Percentiles rank a stretch among this genome's conserved stretches.
These are phyloP conservation scores for Niebla homalea DNA, from an alignment of 495 filamentous ascomycete genomes.

Conservation along the genomic window DNA sequence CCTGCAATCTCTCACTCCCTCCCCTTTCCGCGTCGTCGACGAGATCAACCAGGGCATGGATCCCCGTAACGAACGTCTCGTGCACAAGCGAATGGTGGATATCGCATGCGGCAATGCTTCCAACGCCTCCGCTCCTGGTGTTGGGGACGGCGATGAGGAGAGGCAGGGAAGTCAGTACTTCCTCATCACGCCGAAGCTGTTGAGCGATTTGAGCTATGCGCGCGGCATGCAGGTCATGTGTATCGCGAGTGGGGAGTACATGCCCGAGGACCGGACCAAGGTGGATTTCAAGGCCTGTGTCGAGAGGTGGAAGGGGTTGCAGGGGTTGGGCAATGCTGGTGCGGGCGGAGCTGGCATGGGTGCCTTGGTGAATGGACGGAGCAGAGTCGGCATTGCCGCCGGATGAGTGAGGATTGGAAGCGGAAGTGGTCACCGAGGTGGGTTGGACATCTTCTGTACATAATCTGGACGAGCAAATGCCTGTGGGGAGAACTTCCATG, in stretches of 20 bases:
- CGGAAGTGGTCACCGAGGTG: too few relatives aligned
- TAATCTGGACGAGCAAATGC: too few relatives aligned
- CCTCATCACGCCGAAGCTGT: conserved; percentile 95
- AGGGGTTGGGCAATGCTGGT: background rate
- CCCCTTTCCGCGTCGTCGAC: conserved; percentile 98
- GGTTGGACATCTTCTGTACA: too few relatives aligned
- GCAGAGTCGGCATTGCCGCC: background rate
- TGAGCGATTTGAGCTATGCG: conserved; percentile 74
- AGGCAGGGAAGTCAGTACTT: conserved; percentile 54
- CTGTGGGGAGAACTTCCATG: too few relatives aligned
- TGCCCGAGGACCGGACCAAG: conserved; percentile 38
- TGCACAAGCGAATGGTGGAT: conserved; percentile 91
- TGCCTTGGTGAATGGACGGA: background rate
- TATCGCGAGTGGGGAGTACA: conserved; percentile 84
- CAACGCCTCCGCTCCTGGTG: conserved; percentile 11
- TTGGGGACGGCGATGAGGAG: conserved; percentile 13
- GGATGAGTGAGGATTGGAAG: too few relatives aligned
- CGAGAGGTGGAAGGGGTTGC: conserved; percentile 13
- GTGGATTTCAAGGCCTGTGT: conserved; percentile 18
- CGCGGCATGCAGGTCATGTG: conserved; percentile 83
- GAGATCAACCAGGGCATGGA: conserved; percentile 99
- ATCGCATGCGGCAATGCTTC: conserved; percentile 53
- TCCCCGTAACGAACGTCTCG: conserved; percentile 92
- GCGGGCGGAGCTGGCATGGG: background rate
- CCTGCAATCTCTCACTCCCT: conserved; percentile 80